phyloP scores from a whole-genome alignment of 1,284 basidiomycete genomes.

The Leccinum huronense region DNA sequence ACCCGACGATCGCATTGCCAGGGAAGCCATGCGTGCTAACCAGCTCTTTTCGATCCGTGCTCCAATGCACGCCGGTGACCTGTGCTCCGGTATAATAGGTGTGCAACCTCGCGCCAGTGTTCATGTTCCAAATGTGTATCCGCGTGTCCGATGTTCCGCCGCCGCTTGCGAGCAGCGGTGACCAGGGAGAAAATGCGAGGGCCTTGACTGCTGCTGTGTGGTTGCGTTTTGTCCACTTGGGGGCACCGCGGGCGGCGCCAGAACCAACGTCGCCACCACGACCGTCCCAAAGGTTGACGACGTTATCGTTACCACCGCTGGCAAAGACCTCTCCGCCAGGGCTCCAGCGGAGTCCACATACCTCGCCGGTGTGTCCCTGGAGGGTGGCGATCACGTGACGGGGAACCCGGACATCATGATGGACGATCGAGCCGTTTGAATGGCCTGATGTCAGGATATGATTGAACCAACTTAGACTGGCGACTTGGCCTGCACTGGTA shows the following conservation, averaged over 20 bases:
- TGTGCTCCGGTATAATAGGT: constrained; percentile 82
- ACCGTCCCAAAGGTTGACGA: constrained; percentile 95
- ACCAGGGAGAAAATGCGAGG: constrained; percentile 97
- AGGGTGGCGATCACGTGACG: constrained; percentile 89
- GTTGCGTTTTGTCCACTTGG: constrained; percentile 91
- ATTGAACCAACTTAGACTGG: constrained; percentile 81
- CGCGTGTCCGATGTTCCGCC: constrained; percentile 95
- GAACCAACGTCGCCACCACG: constrained; percentile 66
- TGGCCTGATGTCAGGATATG: constrained; percentile 88
- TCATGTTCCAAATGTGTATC: constrained; percentile 92
- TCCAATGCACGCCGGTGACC: constrained; percentile 91
- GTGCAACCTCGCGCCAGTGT: constrained; percentile 85
- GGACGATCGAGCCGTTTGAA: constrained; percentile 89
- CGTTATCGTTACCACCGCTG: constrained; percentile 94
- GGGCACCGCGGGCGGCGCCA: constrained; percentile 55
- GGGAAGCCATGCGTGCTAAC: constrained; percentile 94
- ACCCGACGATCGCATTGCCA: constrained; percentile 66
- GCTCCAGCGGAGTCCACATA: constrained; percentile 84
- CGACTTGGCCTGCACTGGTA: constrained; percentile 59
- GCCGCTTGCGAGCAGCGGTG: constrained; percentile 87
- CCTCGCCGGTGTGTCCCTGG: constrained; percentile 85
- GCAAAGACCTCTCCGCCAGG: constrained; percentile 85
- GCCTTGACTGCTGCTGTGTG: constrained; percentile 96
- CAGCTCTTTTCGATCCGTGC: constrained; percentile 87
- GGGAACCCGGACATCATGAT: constrained; percentile 88